Percentiles rank a stretch among this genome's conserved stretches.
phyloP scores from a whole-genome alignment of 352 stramenopile species.

The Globisporangium iwayamae region DNA sequence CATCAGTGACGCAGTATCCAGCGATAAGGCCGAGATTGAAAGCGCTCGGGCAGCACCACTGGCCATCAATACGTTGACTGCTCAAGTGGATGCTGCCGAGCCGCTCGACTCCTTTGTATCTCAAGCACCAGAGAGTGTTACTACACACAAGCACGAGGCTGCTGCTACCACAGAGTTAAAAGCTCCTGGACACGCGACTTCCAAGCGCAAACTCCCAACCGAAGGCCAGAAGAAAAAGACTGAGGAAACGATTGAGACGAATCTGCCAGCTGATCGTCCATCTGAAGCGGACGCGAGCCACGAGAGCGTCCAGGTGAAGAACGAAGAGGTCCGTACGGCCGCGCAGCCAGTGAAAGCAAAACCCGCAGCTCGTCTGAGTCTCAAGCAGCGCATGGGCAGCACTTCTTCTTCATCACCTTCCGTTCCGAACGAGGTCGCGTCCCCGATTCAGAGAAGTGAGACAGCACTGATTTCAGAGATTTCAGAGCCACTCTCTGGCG shows the following conservation, averaged over 20 bases:
- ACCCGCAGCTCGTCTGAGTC: not conserved
- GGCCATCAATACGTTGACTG: too few relatives aligned
- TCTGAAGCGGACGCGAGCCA: not conserved
- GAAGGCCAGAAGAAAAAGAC: not conserved
- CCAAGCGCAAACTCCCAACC: not conserved
- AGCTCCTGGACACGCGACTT: not conserved
- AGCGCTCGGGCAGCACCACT: too few relatives aligned
- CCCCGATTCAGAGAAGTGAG: too few relatives aligned
- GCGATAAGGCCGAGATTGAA: too few relatives aligned
- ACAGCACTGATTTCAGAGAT: not conserved
- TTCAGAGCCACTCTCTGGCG: too few relatives aligned
- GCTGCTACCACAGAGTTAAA: not conserved
- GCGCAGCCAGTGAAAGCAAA: not conserved
- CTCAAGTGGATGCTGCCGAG: too few relatives aligned
- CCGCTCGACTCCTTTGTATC: too few relatives aligned
- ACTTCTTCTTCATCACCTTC: not conserved
- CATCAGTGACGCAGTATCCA: not conserved
- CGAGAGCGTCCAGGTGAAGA: not conserved
- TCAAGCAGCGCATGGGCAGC: slow-evolving; percentile 5
- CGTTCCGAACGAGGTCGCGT: too few relatives aligned
- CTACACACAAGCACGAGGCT: too few relatives aligned
- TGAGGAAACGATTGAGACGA: not conserved
- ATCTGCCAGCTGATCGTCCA: not conserved
- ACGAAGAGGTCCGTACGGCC: not conserved
- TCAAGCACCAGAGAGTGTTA: too few relatives aligned